Evolutionary conservation across 805 yeast genomes (phyloP), one percentile per base, ranked within the genome.

Genomic region (Yamadazyma scolyti): DNA sequence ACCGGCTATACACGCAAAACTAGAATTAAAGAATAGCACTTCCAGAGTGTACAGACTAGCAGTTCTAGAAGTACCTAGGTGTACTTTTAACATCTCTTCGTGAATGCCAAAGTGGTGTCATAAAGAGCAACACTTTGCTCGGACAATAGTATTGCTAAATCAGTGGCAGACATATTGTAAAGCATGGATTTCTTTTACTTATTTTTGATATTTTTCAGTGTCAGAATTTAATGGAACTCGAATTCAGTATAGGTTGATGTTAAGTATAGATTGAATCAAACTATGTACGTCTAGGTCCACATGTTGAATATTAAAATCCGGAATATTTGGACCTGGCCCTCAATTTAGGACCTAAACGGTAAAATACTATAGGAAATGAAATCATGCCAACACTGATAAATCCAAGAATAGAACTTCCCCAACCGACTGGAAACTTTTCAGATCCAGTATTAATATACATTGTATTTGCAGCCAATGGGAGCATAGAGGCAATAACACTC

Each of bases 381-480:
- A 69, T 56, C 56, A 77, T 48, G 0, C 48, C 68, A 17, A 66
- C 25, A 3, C 68, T 43, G 26, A 73, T 44, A 39, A 71, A 69
- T 0, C 72, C 79, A 25, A 74, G 47, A 9, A 74, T 9, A 75
- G 71, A 58, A 2, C 79, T 63, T 1, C 79, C 81, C 78, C 78
- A 75, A 3, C 65, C 79, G 8, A 70, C 71, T 3, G 81, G 79
- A 42, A 57, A 76, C 23, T 61, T 62, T 42, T 61, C 56, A 30
- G 65, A 64, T 10, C 65, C 68, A 33, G 73, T 53, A 42, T 71
- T 66, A 29, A 60, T 54, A 48, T 69, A 81, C 75, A 81, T 66
- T 20, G 73, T 72, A 23, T 62, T 50, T 5, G 82, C 80, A 51
- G 79, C 78, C 31, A 82, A 60, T 20, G 82, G 80, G 58, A 76